Evolutionary conservation across 441 rosid genomes (phyloP).

Genomic region (Mallotus japonicus): DNA sequence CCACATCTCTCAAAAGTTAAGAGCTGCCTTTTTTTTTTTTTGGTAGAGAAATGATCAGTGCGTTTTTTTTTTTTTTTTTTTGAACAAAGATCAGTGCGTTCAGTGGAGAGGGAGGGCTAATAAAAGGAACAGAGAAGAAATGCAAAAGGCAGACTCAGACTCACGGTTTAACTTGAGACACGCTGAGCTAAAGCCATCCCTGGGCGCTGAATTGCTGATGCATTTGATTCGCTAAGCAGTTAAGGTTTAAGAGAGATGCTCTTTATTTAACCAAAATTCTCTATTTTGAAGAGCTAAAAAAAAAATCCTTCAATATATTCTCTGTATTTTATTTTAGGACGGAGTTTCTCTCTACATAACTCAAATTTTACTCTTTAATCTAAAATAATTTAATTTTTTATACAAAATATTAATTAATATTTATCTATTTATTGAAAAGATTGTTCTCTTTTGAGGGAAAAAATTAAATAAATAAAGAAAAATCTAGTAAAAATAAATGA

Average conservation of each 20-base stretch:
- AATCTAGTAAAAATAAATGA: too few relatives aligned
- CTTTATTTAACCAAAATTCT: too few relatives aligned
- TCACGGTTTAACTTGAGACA: neutral
- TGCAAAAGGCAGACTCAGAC: neutral
- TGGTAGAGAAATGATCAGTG: neutral
- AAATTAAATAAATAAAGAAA: too few relatives aligned
- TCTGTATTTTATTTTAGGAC: too few relatives aligned
- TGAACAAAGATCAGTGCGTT: neutral
- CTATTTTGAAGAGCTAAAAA: too few relatives aligned
- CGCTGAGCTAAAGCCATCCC: neutral
- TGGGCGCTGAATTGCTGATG: conserved; percentile 6
- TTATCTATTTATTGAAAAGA: too few relatives aligned
- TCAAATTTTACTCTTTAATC: too few relatives aligned
- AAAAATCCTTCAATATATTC: too few relatives aligned
- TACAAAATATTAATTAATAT: too few relatives aligned
- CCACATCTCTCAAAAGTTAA: conserved; percentile 60
- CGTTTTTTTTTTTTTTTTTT: neutral
- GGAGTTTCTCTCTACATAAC: too few relatives aligned
- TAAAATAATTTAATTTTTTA: too few relatives aligned
- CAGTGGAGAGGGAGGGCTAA: neutral
- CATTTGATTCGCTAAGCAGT: neutral
- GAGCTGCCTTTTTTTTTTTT: neutral
- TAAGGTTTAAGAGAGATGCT: neutral
- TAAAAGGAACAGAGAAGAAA: neutral
- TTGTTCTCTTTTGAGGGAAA: too few relatives aligned